Base-by-base conservation (phyloP, 2,329 filamentous ascomycete genomes). In the Diaporthe sp. region DNA sequence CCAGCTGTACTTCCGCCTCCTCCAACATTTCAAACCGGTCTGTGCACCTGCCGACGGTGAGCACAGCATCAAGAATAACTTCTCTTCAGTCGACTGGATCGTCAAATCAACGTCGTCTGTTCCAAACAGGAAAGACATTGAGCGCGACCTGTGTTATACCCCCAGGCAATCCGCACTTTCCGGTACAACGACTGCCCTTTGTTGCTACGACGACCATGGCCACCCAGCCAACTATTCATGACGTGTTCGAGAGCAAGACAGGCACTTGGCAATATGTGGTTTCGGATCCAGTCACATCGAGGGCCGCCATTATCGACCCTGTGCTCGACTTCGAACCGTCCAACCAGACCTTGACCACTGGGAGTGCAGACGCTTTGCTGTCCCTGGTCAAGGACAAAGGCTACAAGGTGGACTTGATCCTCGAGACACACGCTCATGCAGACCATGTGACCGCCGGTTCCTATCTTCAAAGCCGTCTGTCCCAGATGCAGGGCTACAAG, bases 371-470 rank as follows among this genome's bases (percentile, higher is more conserved):
- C 73, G 58, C 74, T 0, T 76, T 93, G 0, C 81, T 93, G 0
- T 76, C 82, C 0, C 32, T 88, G 0, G 79, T 90, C 9, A 76
- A 78, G 5, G 77, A 86, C 1, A 80, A 88, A 1, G 82, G 82
- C 1, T 92, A 91, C 78, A 84, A 75, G 0, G 78, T 92, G 13
- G 82, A 84, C 0, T 82, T 80, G 53, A 89, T 93, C 25, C 84
- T 93, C 3, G 91, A 93, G 76, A 93, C 91, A 0, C 91, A 93
- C 78, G 87, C 85, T 0, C 89, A 92, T 75, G 90, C 90, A 4
- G 89, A 92, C 72, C 90, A 92, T 74, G 76, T 92, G 0, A 92
- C 89, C 0, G 87, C 91, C 0, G 85, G 90, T 0, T 84, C 85
- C 5, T 93, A 92, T 78, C 84, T 93, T 0, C 89, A 91, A 77